Evolutionary conservation across 768 basidiomycete species (phyloP).

Genomic region (Lactifluus rugatus): DNA sequence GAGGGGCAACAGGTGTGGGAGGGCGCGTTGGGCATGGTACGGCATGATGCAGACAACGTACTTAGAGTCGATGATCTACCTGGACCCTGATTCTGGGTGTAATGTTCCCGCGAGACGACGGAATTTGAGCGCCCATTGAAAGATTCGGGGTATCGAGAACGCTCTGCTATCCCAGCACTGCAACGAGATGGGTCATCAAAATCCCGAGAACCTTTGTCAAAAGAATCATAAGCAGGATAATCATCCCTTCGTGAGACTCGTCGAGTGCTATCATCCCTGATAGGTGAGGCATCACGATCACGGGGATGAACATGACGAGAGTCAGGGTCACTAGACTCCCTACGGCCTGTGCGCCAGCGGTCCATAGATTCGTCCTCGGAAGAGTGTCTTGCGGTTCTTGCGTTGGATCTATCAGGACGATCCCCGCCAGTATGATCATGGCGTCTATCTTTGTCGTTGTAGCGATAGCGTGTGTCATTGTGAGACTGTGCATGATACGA

Average conservation of each 20-base stretch:
- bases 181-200: slow-evolving; percentile 12
- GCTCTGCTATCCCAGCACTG: slow-evolving; percentile 1
- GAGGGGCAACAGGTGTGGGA: slow-evolving; percentile 10
- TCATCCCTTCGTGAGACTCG: slow-evolving; percentile 12
- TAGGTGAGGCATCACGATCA: slow-evolving; percentile 14
- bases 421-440: slow-evolving; percentile 4
- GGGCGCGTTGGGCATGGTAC: slow-evolving; percentile 11
- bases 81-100: slow-evolving; percentile 14
- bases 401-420: not conserved
- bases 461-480: slow-evolving; percentile 3
- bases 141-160: slow-evolving; percentile 9
- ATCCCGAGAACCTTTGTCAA: slow-evolving; percentile 13
- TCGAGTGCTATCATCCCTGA: slow-evolving; percentile 14
- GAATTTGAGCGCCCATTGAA: slow-evolving; percentile 4
- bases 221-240: slow-evolving; percentile 13
- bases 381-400: slow-evolving; percentile 2
- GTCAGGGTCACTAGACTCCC: slow-evolving; percentile 7
- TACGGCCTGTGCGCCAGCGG: slow-evolving; percentile 7
- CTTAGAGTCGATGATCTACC: slow-evolving; percentile 21
- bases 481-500: not conserved
- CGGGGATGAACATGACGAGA: slow-evolving; percentile 4
- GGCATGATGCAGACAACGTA: slow-evolving; percentile 23
- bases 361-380: slow-evolving; percentile 8
- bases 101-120: slow-evolving; percentile 6
- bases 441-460: slow-evolving; percentile 6